Evolutionary conservation across 768 basidiomycete species (phyloP).

Genomic region (Pulveroboletus ravenelii): DNA sequence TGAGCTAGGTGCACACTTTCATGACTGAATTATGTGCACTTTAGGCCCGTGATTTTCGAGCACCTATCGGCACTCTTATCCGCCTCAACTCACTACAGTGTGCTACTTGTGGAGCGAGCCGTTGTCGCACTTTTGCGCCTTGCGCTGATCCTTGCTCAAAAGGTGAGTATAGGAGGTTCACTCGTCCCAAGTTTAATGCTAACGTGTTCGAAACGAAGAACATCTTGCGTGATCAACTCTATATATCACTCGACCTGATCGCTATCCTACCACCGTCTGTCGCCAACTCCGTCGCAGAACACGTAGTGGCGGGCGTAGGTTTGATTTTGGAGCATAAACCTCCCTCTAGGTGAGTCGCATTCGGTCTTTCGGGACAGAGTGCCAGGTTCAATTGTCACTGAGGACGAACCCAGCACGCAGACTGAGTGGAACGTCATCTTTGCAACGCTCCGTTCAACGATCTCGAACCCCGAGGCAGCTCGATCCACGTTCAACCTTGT

Average conservation of each 20-base stretch:
- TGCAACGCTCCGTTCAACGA: conserved; percentile 79
- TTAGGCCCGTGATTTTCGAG: conserved; percentile 92
- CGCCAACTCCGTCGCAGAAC: conserved; percentile 85
- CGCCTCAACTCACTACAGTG: conserved; percentile 75
- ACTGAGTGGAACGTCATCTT: conserved; percentile 97
- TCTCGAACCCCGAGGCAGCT: conserved; percentile 83
- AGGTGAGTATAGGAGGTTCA: conserved; percentile 42
- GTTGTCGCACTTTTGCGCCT: conserved; percentile 84
- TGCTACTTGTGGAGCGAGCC: conserved; percentile 89
- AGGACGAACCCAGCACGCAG: conserved; percentile 53
- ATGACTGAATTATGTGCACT: background rate
- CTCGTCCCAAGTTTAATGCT: background rate
- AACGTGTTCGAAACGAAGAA: conserved; percentile 42
- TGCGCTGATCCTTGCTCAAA: conserved; percentile 76
- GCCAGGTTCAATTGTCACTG: background rate
- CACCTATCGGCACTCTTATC: conserved; percentile 81
- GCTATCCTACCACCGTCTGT: conserved; percentile 72
- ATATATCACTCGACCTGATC: conserved; percentile 87
- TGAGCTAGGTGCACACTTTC: background rate
- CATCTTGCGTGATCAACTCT: conserved; percentile 86
- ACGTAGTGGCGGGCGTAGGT: conserved; percentile 79
- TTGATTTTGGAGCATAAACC: conserved; percentile 72
- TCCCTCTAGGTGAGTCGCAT: conserved; percentile 49
- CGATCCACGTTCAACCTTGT: conserved; percentile 80
- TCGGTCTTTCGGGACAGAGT: background rate